Evolutionary conservation across 345 rosid genomes (phyloP), one percentile per base, ranked within the genome.

Genomic region (Draba incana): DNA sequence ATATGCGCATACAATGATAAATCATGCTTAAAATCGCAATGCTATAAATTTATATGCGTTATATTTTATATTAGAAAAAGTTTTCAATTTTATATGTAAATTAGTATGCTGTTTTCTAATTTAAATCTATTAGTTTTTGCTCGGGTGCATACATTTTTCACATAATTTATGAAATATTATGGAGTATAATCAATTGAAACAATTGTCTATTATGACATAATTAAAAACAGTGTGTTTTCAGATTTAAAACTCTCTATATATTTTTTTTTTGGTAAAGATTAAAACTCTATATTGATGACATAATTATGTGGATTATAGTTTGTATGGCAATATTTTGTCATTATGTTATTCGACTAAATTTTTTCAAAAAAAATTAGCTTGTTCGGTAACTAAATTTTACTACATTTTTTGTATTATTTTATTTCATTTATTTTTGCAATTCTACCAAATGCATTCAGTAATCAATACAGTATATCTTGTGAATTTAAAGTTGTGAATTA

Each of bases 401-500:
- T 5, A 4, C 2, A 4, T 31, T 5, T 6, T 5, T 31, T 6
- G 6, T 4, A 4, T 31, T 31, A 31, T 31, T 31, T 35, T 8
- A 14, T 60, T 44, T 28, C 28, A n/a, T 14, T 5, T 16, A 4
- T 5, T 10, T 44, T 30, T 11, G 45, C 53, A 61, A 12, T 10
- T 49, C 6, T 27, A 6, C 13, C 23, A 38, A 38, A 27, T 55
- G 27, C 49, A 46, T 54, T 23, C 7, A 30, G 10, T 50, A 30
- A 39, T 52, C 1, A 24, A 4, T 20, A 20, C 20, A 20, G 20
- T 20, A 20, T 20, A 42, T 54, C n/a, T 25, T 45, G 15, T 27
- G 64, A n/a, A 37, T 15, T 46, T 56, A 28, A 56, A 31, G 53
- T 50, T 39, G 39, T 8, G 10, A 52, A 67, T 53, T 38, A 60